Percentiles rank a stretch among this genome's conserved stretches.
Evolutionary conservation across 2,329 filamentous ascomycete species (phyloP).

Genomic region (Lachnellula occidentalis): DNA sequence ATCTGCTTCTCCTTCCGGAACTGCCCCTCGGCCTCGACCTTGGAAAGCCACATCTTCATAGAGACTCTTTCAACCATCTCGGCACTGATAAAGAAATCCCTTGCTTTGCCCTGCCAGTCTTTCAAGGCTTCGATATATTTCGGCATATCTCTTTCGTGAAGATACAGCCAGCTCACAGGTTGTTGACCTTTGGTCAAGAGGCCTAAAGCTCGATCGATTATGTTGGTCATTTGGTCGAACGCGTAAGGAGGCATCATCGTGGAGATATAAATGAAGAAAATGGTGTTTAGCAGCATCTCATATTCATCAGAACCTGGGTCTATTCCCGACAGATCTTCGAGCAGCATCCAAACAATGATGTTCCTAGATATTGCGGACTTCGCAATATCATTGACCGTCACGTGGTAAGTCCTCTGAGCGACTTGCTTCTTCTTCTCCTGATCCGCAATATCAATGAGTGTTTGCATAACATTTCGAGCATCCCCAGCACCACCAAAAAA

Average conservation of each 20-base stretch:
- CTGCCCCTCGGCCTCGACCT: background rate
- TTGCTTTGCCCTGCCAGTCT: constrained; percentile 5
- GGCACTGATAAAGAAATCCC: background rate
- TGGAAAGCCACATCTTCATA: background rate
- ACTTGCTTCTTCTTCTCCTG: background rate
- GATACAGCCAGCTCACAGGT: constrained; percentile 7
- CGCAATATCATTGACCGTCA: constrained; percentile 11
- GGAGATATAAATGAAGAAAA: constrained; percentile 11
- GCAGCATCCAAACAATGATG: constrained; percentile 11
- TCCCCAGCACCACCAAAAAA: constrained; percentile 12
- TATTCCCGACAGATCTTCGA: constrained; percentile 5
- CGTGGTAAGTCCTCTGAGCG: constrained; percentile 7
- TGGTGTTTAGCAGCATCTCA: constrained; percentile 5
- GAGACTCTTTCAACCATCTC: constrained; percentile 1
- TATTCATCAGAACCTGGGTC: constrained; percentile 2
- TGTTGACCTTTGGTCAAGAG: constrained; percentile 1
- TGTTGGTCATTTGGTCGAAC: constrained; percentile 8
- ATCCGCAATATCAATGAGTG: constrained; percentile 6
- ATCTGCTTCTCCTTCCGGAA: constrained; percentile 3
- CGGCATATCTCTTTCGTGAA: constrained; percentile 6
- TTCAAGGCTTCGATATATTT: constrained; percentile 7
- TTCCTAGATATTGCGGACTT: constrained; percentile 8
- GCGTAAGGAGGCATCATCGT: constrained; percentile 10
- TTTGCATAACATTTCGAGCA: constrained; percentile 6
- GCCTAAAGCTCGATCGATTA: constrained; percentile 2